Evolutionary conservation across 148 eudicot genomes (phyloP).

Genomic region (Spergularia marina): DNA sequence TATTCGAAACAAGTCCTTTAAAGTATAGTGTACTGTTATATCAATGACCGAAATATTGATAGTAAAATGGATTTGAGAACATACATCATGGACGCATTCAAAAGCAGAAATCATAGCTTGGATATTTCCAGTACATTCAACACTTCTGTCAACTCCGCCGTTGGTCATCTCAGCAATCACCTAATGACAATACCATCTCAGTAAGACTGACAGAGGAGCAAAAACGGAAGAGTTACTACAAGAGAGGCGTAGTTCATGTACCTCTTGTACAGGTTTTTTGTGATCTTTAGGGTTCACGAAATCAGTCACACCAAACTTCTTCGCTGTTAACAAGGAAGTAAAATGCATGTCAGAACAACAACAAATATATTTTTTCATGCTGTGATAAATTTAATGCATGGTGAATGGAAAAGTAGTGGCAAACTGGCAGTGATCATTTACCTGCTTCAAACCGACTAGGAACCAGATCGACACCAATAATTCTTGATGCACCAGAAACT

Average conservation of each 20-base stretch:
- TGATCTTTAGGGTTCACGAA: constrained; percentile 52
- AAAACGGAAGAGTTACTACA: background rate
- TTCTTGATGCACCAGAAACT: constrained; percentile 55
- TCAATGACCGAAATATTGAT: too few relatives aligned
- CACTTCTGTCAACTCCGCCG: constrained; percentile 56
- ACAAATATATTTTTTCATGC: too few relatives aligned
- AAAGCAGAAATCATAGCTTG: constrained; percentile 70
- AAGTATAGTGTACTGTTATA: too few relatives aligned
- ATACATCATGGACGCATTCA: constrained; percentile 58
- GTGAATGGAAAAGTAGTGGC: background rate
- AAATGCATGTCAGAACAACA: too few relatives aligned
- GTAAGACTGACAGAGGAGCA: background rate
- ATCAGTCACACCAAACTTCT: constrained; percentile 52
- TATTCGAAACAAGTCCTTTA: background rate
- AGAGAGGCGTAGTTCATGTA: background rate
- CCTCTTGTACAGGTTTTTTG: constrained; percentile 48
- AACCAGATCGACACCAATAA: constrained; percentile 54
- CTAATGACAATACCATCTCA: constrained; percentile 9
- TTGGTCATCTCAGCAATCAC: constrained; percentile 45
- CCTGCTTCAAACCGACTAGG: constrained; percentile 35
- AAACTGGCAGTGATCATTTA: background rate
- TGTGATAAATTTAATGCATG: background rate
- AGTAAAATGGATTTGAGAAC: background rate
- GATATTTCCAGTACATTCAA: constrained; percentile 55
- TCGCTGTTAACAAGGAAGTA: constrained; percentile 33